Base-by-base conservation (phyloP, 768 basidiomycete species). In the Cubamyces sp. region DNA sequence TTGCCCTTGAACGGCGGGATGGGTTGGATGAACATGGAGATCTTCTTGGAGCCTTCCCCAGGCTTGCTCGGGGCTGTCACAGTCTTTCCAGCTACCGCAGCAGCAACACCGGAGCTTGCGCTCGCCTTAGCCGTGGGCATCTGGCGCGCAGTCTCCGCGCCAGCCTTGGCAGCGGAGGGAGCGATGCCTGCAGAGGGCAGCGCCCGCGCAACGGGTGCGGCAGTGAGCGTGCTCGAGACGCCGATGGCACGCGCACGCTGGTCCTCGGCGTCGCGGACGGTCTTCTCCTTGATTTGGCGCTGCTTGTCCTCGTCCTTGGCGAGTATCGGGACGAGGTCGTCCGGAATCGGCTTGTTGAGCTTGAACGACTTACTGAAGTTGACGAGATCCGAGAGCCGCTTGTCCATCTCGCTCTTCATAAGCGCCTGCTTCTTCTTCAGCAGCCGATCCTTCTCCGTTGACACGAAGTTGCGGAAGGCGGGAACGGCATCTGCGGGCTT, bases 291-390 rank as follows among this genome's bases (percentile, higher is more conserved):
- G 73, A 97, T 96, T 51, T 78, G 82, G 62, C 85, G 85, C 70
- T 96, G 93, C 77, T 92, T 96, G 54, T 90, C 90, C 74, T 93
- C 92, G 70, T 96, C 93, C 77, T 97, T 98, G 43, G 96, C 90
- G 23, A 98, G 78, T 70, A 98, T 95, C 3, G 91, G 84, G 18
- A 98, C 90, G 54, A 98, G 84, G 71, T 98, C 96, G 28, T 94
- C 92, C 15, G 96, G 96, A 65, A 98, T 95, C 18, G 93, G 94
- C 73, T 94, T 91, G 73, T 96, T 96, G 52, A 96, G 84, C 93
- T 97, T 96, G 87, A 99, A 99, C 67, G 77, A 89, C 74, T 92
- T 84, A 66, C 93, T 94, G 76, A 98, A 99, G 75, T 91, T 92
- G 73, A 95, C 84, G 40, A 98, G 80, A 45, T 98, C 96, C 11